phyloP scores from a whole-genome alignment of 192 early-diverging fungal genomes.

The Gaertneriomyces sp. region DNA sequence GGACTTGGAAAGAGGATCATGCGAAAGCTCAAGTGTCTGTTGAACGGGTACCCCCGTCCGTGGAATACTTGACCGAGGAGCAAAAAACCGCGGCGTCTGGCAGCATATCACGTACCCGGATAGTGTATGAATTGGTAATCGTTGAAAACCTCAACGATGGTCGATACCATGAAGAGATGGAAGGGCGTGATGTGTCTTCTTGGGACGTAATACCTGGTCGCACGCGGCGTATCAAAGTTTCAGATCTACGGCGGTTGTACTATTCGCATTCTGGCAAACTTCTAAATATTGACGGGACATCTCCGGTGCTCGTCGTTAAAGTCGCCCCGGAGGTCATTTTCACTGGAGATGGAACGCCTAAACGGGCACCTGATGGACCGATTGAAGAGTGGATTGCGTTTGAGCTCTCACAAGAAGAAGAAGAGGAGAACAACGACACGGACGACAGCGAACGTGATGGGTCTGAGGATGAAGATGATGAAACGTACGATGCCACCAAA shows the following conservation, averaged over 20 bases:
- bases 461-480: not conserved
- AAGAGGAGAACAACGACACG: not conserved
- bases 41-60: conserved; percentile 23
- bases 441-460: conserved; percentile 20
- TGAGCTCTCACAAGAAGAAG: conserved; percentile 19
- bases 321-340: conserved; percentile 14
- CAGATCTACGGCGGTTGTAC: conserved; percentile 54
- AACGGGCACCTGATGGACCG: not conserved
- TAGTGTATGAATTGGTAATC: conserved; percentile 54
- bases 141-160: conserved; percentile 71
- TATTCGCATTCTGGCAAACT: conserved; percentile 71
- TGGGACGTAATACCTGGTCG: conserved; percentile 34
- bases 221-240: conserved; percentile 39
- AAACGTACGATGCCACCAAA: not conserved
- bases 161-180: conserved; percentile 67
- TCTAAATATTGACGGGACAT: conserved; percentile 67
- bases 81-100: not conserved
- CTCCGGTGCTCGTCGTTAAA: conserved; percentile 70
- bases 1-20: conserved; percentile 82
- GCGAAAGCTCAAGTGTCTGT: conserved; percentile 36
- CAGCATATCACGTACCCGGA: not conserved
- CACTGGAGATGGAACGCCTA: conserved; percentile 17
- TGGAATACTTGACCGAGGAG: conserved; percentile 4
- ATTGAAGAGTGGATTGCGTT: conserved; percentile 30
- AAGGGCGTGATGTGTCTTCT: conserved; percentile 16